Base-by-base conservation (phyloP, 148 eudicot genomes). In the Bassia scoparia region DNA sequence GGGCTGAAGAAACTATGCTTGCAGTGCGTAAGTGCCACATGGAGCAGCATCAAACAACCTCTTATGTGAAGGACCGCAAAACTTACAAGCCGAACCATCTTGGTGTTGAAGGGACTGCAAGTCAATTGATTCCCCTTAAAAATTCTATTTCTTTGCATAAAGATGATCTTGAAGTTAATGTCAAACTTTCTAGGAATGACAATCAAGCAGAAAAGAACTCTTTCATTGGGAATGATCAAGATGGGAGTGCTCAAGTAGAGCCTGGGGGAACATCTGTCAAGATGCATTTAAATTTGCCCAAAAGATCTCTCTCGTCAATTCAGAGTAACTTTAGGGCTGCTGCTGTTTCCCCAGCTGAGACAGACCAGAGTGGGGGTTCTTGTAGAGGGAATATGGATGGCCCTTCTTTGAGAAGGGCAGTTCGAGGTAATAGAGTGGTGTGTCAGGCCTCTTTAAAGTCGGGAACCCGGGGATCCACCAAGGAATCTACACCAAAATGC, bases 101-200 rank as follows among this genome's bases (percentile, higher is more conserved):
- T 15, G 56, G 53, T 80, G 77, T 64, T 67, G 74, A 84, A n/a
- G 90, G 77, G 83, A 77, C 73, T 44, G 76, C 81, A 54, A 77
- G 75, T 70, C 72, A 44, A 70, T 75, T 82, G 82, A 80, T 70
- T 31, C 67, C 81, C 69, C 77, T 83, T 23, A 87, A 81, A 69
- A 65, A 83, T 74, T 80, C 83, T 38, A 79, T 67, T 75, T 84
- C 74, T 26, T 67, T 67, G 17, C 85, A 81, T 81, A 89, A 79
- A 64, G 76, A 58, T 73, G 75, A 55, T 53, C 41, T 20, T 52
- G 77, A 79, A 80, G 76, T 38, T 54, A 80, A 63, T 26, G 76
- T 50, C 33, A 77, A 60, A 23, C 79, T 46, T 43, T 63, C 75
- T 35, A 75, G 54, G 48, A 43, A 65, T 81, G 72, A 71, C 63